Conservation (phyloP, 1,284 basidiomycete species). For the Trametes sp. region DNA sequence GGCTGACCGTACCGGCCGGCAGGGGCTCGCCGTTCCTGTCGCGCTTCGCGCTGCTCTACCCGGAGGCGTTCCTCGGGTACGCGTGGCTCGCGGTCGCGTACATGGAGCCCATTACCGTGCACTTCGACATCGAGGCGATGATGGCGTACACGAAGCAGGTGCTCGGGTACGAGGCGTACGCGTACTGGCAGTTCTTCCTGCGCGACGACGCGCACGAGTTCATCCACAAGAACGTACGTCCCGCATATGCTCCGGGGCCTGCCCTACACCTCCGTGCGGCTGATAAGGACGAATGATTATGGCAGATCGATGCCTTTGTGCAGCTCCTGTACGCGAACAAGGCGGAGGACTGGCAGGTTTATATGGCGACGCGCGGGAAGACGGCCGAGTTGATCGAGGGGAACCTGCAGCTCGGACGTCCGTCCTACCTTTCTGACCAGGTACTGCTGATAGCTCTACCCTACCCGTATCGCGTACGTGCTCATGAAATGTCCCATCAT, state of each 20-base stretch:
- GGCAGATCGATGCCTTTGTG: slow-evolving; percentile 21
- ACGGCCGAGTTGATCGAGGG: slow-evolving; percentile 5
- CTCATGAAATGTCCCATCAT: background rate
- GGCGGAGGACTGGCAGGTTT: slow-evolving; percentile 3
- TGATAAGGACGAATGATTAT: no score
- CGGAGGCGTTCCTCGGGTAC: slow-evolving; percentile 49
- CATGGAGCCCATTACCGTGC: slow-evolving; percentile 38
- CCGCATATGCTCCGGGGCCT: no score
- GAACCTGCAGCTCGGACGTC: slow-evolving; percentile 6
- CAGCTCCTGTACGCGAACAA: slow-evolving; percentile 15
- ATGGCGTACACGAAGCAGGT: slow-evolving; percentile 35
- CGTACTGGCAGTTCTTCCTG: slow-evolving; percentile 51
- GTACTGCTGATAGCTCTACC: background rate
- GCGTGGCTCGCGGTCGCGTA: slow-evolving; percentile 52
- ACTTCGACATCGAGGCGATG: slow-evolving; percentile 37
- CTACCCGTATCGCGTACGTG: no score
- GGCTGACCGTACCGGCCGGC: no score
- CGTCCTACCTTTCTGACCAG: slow-evolving; percentile 13
- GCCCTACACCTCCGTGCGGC: no score
- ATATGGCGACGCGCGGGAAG: slow-evolving; percentile 5
- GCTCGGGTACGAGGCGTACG: slow-evolving; percentile 44
- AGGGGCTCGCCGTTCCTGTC: slow-evolving; percentile 49
- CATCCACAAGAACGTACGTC: no score
- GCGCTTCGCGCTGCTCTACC: slow-evolving; percentile 46
- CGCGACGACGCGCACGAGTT: slow-evolving; percentile 37